Conservation (phyloP, 768 basidiomycete species). For the Tylopilus vinaceipallidus region DNA sequence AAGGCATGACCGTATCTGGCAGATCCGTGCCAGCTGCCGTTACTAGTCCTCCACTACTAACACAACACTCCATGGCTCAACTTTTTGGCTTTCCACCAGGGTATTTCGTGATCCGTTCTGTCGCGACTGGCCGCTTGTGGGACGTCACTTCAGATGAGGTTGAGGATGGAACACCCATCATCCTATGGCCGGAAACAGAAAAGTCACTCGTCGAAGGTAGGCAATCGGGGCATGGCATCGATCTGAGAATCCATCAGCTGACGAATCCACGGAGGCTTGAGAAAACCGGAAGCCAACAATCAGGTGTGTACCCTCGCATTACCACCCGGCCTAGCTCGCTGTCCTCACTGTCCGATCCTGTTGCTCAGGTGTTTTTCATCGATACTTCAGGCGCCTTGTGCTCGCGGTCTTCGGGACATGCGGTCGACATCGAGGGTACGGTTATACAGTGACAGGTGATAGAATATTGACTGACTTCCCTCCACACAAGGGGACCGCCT, state of each 20-base stretch:
- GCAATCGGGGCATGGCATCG: slow-evolving; percentile 12
- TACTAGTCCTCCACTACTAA: no score
- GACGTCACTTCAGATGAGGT: slow-evolving; percentile 34
- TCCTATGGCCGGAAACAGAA: slow-evolving; percentile 73
- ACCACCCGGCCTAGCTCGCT: background rate
- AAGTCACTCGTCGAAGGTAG: slow-evolving; percentile 75
- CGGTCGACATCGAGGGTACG: slow-evolving; percentile 74
- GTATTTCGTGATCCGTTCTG: slow-evolving; percentile 39
- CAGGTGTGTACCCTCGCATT: slow-evolving; percentile 45
- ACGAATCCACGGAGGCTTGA: slow-evolving; percentile 46
- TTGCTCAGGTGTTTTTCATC: slow-evolving; percentile 75
- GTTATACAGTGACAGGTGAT: background rate
- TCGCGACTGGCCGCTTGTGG: slow-evolving; percentile 35
- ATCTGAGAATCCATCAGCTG: slow-evolving; percentile 7
- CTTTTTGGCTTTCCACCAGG: slow-evolving; percentile 37
- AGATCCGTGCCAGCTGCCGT: no score
- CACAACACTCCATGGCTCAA: slow-evolving; percentile 20
- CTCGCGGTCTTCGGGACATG: slow-evolving; percentile 77
- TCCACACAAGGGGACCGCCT: slow-evolving; percentile 52
- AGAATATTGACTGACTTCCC: slow-evolving; percentile 6
- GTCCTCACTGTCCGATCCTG: background rate
- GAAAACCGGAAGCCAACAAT: slow-evolving; percentile 69
- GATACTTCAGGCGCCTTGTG: slow-evolving; percentile 76
- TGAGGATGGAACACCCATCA: slow-evolving; percentile 44
- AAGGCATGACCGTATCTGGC: no score